Base-by-base conservation (phyloP, 1,284 basidiomycete species). In the Pyrrhoderma noxium region DNA sequence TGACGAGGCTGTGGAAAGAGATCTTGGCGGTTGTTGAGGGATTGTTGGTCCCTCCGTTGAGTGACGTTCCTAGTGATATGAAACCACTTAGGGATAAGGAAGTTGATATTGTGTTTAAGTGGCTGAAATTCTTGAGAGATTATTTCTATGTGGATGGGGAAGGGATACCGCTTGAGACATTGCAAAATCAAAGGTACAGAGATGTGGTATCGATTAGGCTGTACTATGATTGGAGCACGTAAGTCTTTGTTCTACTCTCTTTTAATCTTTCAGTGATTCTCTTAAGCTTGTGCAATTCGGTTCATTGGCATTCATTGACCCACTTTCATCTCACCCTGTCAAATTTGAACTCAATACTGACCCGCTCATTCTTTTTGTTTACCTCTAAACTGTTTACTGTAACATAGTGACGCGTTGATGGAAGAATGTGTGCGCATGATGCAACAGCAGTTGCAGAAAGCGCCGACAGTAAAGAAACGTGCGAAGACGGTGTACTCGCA, bases 151-250 rank as follows among this genome's bases (percentile, higher is more conserved):
- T 92, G 8, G 88, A 83, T 36, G 96, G 96, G 5, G 90, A 96
- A 65, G 90, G 91, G 14, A 82, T 98, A 8, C 82, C 94, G 0
- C 71, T 95, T 40, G 89, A 92, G 63, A 74, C 82, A 13, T 71
- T 99, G n/a, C 93, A 96, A 65, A 97, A 95, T 62, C 85, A 92
- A 66, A 97, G 96, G 66, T 99, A 96, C 67, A 85, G 93, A 42
- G 94, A 94, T 58, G 80, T 96, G 31, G 70, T 93, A 52, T 92
- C 89, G 5, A 89, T 95, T 52, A 80, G 91, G 18, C 69, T 96
- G 44, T 96, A 94, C 67, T 96, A 96, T 62, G 93, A 97, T 63
- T 93, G 89, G 90, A 77, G 82, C 58, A 93, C 91, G 77, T 89
- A 64, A 55, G 84, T 75, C 5, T 36, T 27, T 31, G 27, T 39